Conservation (phyloP, 306 rosid genomes). For the Medicago arabica region DNA sequence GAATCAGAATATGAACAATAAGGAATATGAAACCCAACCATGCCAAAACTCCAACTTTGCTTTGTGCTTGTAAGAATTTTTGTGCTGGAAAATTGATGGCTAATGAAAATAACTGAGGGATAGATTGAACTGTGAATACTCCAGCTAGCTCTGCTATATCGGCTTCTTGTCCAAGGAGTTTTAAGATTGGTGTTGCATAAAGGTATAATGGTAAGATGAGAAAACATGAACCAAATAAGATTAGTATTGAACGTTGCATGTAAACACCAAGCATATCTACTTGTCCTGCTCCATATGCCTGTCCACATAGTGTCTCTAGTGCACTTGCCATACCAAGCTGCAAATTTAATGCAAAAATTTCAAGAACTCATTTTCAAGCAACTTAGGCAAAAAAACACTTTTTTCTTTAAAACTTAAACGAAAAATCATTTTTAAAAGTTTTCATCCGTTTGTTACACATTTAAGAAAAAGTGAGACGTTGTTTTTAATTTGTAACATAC, state of each 20-base stretch:
- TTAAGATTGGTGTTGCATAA: constrained; percentile 63
- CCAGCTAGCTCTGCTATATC: constrained; percentile 85
- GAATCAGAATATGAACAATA: constrained; percentile 50
- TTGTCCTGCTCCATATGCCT: constrained; percentile 96
- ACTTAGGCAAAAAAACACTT: not conserved
- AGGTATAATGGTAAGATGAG: constrained; percentile 72
- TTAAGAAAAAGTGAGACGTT: too few relatives aligned
- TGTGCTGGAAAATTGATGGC: constrained; percentile 86
- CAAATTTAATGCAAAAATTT: constrained; percentile 38
- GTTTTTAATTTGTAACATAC: too few relatives aligned
- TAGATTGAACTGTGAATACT: constrained; percentile 70
- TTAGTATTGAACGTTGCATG: constrained; percentile 92
- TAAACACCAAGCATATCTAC: constrained; percentile 91
- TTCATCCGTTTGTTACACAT: too few relatives aligned
- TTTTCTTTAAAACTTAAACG: too few relatives aligned
- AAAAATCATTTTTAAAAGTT: too few relatives aligned
- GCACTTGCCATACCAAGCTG: constrained; percentile 99
- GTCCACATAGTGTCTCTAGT: constrained; percentile 93
- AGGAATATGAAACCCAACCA: constrained; percentile 77
- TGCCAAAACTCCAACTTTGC: constrained; percentile 74
- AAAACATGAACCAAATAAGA: constrained; percentile 61
- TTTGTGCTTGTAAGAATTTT: constrained; percentile 93
- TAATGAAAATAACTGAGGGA: constrained; percentile 91
- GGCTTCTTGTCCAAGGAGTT: constrained; percentile 79
- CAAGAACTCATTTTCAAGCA: not conserved